Evolutionary conservation across 2,329 filamentous ascomycete genomes (phyloP).

Genomic region (Beauveria medogensis): DNA sequence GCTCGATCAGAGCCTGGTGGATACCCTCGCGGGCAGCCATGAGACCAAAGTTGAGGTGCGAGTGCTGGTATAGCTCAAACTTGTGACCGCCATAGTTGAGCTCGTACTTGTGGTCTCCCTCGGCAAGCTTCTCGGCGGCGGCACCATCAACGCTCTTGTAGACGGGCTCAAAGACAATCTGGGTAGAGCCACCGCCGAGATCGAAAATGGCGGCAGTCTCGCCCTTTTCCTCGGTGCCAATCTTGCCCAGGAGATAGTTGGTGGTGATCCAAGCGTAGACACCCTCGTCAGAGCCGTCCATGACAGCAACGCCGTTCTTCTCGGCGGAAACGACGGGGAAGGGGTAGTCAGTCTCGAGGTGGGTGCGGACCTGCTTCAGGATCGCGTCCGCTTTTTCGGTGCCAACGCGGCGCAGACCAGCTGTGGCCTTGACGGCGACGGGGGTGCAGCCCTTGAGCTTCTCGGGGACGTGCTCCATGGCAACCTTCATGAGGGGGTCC

Average conservation of each 20-base stretch:
- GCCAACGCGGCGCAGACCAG: slow-evolving; percentile 82
- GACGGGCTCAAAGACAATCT: slow-evolving; percentile 96
- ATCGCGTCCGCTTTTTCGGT: slow-evolving; percentile 74
- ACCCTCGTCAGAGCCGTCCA: slow-evolving; percentile 95
- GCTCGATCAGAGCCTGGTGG: slow-evolving; percentile 66
- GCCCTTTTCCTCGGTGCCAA: slow-evolving; percentile 82
- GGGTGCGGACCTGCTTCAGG: slow-evolving; percentile 71
- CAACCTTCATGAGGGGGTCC: slow-evolving; percentile 79
- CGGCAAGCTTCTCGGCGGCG: slow-evolving; percentile 75
- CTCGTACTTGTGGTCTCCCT: slow-evolving; percentile 93
- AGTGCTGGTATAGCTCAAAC: slow-evolving; percentile 95
- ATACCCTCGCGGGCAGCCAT: slow-evolving; percentile 91
- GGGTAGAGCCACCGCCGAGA: slow-evolving; percentile 90
- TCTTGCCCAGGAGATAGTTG: slow-evolving; percentile 97
- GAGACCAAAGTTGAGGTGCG: slow-evolving; percentile 90
- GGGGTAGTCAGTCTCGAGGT: slow-evolving; percentile 82
- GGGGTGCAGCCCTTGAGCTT: slow-evolving; percentile 87
- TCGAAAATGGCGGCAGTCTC: slow-evolving; percentile 94
- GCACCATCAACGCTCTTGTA: slow-evolving; percentile 72
- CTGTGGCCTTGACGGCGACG: slow-evolving; percentile 95
- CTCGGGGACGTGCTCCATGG: slow-evolving; percentile 76
- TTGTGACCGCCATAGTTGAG: slow-evolving; percentile 83
- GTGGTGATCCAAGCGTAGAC: slow-evolving; percentile 99
- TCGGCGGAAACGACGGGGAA: slow-evolving; percentile 87
- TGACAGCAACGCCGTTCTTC: slow-evolving; percentile 84